These are phyloP conservation scores for Sporisorium reilianum DNA, from an alignment of 1,284 basidiomycete species.

Conservation along the genomic window DNA sequence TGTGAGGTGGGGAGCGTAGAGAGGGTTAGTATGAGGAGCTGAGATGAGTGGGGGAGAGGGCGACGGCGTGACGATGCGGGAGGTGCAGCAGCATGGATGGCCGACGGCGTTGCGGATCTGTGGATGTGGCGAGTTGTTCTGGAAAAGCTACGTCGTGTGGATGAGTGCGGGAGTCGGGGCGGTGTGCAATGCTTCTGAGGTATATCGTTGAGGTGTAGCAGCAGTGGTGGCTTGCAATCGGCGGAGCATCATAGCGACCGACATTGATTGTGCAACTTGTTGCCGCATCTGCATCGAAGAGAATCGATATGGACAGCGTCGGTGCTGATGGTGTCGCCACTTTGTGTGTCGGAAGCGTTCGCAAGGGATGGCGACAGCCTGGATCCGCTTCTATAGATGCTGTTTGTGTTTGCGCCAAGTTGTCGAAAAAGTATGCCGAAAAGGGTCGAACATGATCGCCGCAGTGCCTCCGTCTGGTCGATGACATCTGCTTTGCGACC, in stretches of 20 bases:
- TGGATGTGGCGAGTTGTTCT: background rate
- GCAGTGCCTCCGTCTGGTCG: too few species aligned
- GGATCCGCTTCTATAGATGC: background rate
- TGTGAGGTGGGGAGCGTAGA: conserved; percentile 12
- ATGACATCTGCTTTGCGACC: background rate
- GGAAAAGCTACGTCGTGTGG: background rate
- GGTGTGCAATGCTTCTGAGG: background rate
- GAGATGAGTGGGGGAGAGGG: too few species aligned
- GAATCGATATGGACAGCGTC: background rate
- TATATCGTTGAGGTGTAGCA: background rate
- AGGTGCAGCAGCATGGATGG: conserved; percentile 3
- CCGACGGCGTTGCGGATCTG: background rate
- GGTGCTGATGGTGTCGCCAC: background rate
- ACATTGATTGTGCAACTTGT: background rate
- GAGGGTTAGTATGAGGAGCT: conserved; percentile 3
- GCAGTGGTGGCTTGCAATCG: background rate
- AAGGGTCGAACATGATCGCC: background rate
- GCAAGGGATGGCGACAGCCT: background rate
- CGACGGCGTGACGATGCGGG: too few species aligned
- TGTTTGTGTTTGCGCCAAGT: background rate
- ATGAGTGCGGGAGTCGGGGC: background rate
- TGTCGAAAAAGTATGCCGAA: background rate
- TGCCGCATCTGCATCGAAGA: background rate
- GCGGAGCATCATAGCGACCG: background rate
- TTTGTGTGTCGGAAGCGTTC: background rate